These are phyloP conservation scores for Epichloe baconii DNA, from an alignment of 2,329 filamentous ascomycete genomes.

Conservation along the genomic window DNA sequence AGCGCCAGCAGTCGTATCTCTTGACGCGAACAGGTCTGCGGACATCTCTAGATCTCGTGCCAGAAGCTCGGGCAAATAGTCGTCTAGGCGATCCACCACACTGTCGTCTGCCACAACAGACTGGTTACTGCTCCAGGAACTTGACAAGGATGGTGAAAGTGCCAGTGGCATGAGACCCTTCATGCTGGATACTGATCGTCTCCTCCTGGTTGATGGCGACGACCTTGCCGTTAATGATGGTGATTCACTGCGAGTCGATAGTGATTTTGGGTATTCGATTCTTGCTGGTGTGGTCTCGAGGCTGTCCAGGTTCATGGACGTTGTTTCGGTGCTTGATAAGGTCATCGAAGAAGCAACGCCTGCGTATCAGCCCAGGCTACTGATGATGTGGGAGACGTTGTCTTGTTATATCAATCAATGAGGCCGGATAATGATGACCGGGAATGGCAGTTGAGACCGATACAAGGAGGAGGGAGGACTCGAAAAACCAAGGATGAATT, in stretches of 20 bases:
- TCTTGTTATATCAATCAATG: constrained; percentile 4
- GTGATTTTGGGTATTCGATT: background rate
- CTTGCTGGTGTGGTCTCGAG: background rate
- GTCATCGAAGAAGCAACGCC: constrained; percentile 5
- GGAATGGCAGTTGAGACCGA: background rate
- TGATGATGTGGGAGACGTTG: constrained; percentile 1
- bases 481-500: background rate
- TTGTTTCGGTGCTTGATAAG: constrained; percentile 1
- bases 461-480: background rate
- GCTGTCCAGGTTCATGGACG: constrained; percentile 3
- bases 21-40: constrained; percentile 32
- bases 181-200: constrained; percentile 27
- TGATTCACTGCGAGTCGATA: constrained; percentile 1
- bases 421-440: background rate
- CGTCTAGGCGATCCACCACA: constrained; percentile 20
- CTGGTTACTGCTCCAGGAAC: constrained; percentile 9
- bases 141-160: constrained; percentile 17
- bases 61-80: constrained; percentile 43
- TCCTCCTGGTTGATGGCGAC: constrained; percentile 11
- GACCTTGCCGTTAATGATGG: constrained; percentile 9
- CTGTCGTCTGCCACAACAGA: constrained; percentile 13
- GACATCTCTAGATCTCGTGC: constrained; percentile 39
- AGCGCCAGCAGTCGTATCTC: constrained; percentile 38
- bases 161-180: constrained; percentile 25
- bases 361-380: constrained; percentile 4